Evolutionary conservation across 176 grass and related monocot genomes (phyloP), one percentile per base, ranked within the genome.

Genomic region (Musa schizocarpa): DNA sequence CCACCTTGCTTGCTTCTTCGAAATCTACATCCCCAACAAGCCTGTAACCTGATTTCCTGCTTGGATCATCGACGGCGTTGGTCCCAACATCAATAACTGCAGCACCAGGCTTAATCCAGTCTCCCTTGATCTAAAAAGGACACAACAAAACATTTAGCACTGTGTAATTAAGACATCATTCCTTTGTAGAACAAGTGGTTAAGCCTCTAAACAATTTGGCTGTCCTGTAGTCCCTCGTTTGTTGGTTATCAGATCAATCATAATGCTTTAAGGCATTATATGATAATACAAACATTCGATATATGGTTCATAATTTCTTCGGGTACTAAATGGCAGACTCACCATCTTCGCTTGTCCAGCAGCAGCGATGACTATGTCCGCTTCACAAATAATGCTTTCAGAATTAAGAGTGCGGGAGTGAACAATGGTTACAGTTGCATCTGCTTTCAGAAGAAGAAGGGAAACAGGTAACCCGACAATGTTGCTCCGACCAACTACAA

Each of bases 291-390:
- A 53, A 26, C 51, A 72, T 72, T 6, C 50, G 10, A 53, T 20
- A 17, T 52, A 51, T 73, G 57, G 14, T 20, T 19, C n/a, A 8
- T 1, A n/a, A 0, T 21, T 61, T 61, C n/a, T 29, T 49, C 34
- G 11, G 43, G 48, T 20, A n/a, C 2, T 51, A 68, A 68, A n/a
- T 19, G 1, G 14, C 1, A 11, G 1, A 55, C 52, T 10, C 79
- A 98, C 95, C 90, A 98, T 98, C 82, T 91, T 91, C 74, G 95
- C 88, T 76, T 84, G 95, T 27, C 94, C 94, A 72, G 95, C 95
- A 71, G 95, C 90, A 77, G 90, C 88, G 50, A 98, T 91, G 49
- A 98, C 75, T 57, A 93, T 89, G 79, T 89, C 95, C 34, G 95
- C 90, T 75, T 94, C 84, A 0, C 84, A 75, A 16, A 94, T 78